These are phyloP conservation scores for Termitomyces sp. DNA, from an alignment of 768 basidiomycete genomes.

Conservation along the genomic window DNA sequence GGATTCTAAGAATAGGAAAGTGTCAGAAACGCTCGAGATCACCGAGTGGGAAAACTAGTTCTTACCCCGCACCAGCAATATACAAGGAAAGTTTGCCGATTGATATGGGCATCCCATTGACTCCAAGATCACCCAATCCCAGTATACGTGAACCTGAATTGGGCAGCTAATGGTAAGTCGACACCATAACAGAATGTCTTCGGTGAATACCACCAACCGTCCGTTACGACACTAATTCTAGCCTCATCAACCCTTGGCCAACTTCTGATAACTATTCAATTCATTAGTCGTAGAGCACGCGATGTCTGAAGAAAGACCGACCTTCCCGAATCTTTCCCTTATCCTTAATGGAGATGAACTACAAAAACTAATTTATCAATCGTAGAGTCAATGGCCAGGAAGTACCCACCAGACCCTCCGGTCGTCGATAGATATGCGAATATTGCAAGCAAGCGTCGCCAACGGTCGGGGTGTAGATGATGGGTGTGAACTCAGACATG, in stretches of 20 bases:
- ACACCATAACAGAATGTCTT: constrained; percentile 4
- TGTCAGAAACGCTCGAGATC: background rate
- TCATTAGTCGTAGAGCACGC: background rate
- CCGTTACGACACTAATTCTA: constrained; percentile 91
- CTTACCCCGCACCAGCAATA: constrained; percentile 84
- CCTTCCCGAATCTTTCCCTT: constrained; percentile 69
- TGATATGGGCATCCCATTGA: constrained; percentile 85
- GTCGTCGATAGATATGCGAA: constrained; percentile 71
- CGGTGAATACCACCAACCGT: constrained; percentile 46
- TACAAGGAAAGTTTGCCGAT: constrained; percentile 94
- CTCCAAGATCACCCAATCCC: constrained; percentile 80
- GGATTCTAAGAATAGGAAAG: constrained; percentile 45
- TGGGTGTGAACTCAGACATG: constrained; percentile 68
- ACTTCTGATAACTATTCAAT: constrained; percentile 51
- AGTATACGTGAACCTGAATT: constrained; percentile 76
- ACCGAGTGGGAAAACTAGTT: constrained; percentile 1
- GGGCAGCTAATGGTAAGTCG: constrained; percentile 17
- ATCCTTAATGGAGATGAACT: constrained; percentile 81
- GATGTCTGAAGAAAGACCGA: constrained; percentile 14
- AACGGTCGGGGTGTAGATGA: constrained; percentile 92
- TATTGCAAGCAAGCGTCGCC: constrained; percentile 88
- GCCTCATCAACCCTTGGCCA: constrained; percentile 74
- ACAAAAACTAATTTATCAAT: constrained; percentile 14
- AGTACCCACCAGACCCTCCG: constrained; percentile 63
- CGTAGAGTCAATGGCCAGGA: constrained; percentile 4